A percentile compares a stretch with the other conserved stretches of the same genome.
phyloP scores from a whole-genome alignment of 768 basidiomycete species.

The Tylopilus sp. region DNA sequence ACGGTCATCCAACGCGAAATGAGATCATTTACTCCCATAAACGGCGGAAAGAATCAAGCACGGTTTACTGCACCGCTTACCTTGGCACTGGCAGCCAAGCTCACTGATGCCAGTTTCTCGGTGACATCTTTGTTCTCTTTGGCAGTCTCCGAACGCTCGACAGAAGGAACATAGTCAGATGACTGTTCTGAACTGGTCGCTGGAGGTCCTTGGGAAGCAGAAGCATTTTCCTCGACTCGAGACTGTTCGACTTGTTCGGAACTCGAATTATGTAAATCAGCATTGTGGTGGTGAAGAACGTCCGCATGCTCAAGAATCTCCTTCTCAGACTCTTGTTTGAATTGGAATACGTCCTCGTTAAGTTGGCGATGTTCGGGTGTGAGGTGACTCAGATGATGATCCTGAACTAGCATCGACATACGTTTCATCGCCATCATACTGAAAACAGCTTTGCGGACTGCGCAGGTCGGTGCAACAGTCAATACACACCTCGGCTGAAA shows the following conservation, averaged over 20 bases:
- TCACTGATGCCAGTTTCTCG: slow-evolving; percentile 27
- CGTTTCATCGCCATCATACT: slow-evolving; percentile 84
- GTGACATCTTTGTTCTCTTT: slow-evolving; percentile 24
- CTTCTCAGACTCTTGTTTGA: slow-evolving; percentile 81
- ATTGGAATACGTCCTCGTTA: slow-evolving; percentile 56
- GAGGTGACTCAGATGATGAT: slow-evolving; percentile 22
- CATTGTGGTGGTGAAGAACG: slow-evolving; percentile 50
- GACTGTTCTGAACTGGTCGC: background rate
- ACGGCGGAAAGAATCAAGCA: slow-evolving; percentile 12
- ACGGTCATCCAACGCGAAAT: background rate
- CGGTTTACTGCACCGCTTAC: slow-evolving; percentile 19
- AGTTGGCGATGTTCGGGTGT: slow-evolving; percentile 47
- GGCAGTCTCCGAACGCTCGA: slow-evolving; percentile 1
- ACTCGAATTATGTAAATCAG: slow-evolving; percentile 1
- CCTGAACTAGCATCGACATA: slow-evolving; percentile 54
- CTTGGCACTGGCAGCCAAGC: slow-evolving; percentile 31
- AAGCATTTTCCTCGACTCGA: background rate
- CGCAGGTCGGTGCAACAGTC: slow-evolving; percentile 1
- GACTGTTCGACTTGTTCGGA: background rate
- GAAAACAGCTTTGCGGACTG: slow-evolving; percentile 86
- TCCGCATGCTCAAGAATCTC: slow-evolving; percentile 36
- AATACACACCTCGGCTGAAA: background rate
- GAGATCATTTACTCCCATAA: background rate
- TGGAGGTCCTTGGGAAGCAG: slow-evolving; percentile 3
- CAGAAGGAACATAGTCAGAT: slow-evolving; percentile 2